Evolutionary conservation across 371 early-diverging fungal species (phyloP), one percentile per base, ranked within the genome.

Genomic region (Astathelohania contejeani): DNA sequence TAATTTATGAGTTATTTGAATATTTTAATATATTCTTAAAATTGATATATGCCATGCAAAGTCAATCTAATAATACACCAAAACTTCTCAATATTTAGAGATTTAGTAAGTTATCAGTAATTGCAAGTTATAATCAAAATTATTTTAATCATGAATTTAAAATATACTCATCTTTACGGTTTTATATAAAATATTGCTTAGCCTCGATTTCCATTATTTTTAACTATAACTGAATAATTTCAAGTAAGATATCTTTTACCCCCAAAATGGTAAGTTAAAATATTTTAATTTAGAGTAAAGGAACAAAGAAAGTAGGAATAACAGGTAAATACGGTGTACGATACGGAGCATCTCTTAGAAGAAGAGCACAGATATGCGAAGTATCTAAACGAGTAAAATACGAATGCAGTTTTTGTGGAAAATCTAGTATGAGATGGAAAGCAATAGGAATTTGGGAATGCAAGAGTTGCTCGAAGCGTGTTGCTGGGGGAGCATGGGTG

Each of bases 391-490:
- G 93, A 80, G 80, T 84, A 74, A 90, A 83, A 77, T 96, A 97
- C 83, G 86, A 87, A 63, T 97, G 98, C 81, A 80, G 88, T 62
- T 89, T 90, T 86, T 97, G 98, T 82, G 98, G 98, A 72, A 87
- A 87, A 79, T 80, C 84, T 72, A 77, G 84, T 64, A 91, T 97
- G 62, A 88, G 85, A 81, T 86, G 98, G 75, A 73, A 79, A 56
- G 83, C 88, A 56, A 94, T 97, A 67, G 98, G 95, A 72, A 92
- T 97, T 81, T 97, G 98, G 98, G 81, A 86, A 77, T 97, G 98
- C 82, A 82, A 81, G 75, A 86, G 84, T 56, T 97, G 98, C 81
- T 81, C 79, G 71, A 87, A 90, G 80, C 77, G 77, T 70, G 77
- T 93, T 76, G 95, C 96, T 65, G 98, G 98, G 70, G 98, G 97